Base-by-base conservation (phyloP, 2,329 filamentous ascomycete species). In the Aspergillus fructus region DNA sequence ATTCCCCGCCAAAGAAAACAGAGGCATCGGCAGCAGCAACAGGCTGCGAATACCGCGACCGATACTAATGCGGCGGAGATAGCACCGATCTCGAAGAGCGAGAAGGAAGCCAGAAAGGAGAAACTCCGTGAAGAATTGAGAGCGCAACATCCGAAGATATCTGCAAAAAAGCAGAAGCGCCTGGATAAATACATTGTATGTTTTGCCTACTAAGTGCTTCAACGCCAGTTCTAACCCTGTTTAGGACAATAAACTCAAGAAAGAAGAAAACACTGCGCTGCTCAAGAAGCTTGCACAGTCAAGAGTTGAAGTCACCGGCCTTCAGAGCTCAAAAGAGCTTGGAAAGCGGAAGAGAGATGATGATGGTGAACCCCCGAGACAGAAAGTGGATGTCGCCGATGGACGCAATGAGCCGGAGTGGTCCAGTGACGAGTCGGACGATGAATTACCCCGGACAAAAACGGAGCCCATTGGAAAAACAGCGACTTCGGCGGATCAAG, bases 221-320 rank as follows among this genome's bases (percentile, higher is more conserved):
- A 12, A 17, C 41, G 12, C 13, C 15, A 3, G 15, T 41, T 58
- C 62, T 72, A 59, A 69, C 59, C 41, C n/a, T 17, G 42, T 8
- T 30, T 66, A 84, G 82, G 93, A 97, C 68, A 94, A 84, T 58
- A 99, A 99, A 81, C 80, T 99, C 46, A 90, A 88, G 74, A 97
- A 96, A 74, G 94, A 99, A 70, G 93, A 97, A 74, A 96, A 91
- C 68, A 81, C 90, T 27, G 89, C 87, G 56, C 79, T 99, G 30
- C 81, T 97, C 66, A 89, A 90, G 70, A 93, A 94, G 71, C 82
- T 99, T 24, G 90, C 90, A 17, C 82, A 85, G 59, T 83, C 85
- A 54, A 92, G 89, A 68, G 84, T 94, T 64, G 93, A 97, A 71
- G 96, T 91, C 1, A 90, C 84, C 60, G 78, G 91, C 19, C 88